Conservation (phyloP, 2,329 filamentous ascomycete species). For the Phialophora chinensis region DNA sequence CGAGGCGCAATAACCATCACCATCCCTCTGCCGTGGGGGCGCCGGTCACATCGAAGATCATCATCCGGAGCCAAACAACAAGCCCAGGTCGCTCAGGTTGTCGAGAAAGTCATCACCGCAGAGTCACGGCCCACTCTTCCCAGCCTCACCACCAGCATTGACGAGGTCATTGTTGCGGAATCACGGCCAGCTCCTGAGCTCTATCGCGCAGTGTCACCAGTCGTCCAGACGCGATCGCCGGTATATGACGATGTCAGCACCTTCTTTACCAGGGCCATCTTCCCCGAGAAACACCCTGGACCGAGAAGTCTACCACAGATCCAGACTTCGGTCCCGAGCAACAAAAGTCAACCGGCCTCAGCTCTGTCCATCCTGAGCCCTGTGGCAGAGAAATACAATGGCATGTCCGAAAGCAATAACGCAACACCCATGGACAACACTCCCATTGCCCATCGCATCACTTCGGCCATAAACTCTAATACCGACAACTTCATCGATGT, state of each 20-base stretch:
- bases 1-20: slow-evolving; percentile 34
- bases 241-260: slow-evolving; percentile 33
- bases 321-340: slow-evolving; percentile 65
- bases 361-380: slow-evolving; percentile 33
- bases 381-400: slow-evolving; percentile 33
- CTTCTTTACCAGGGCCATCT: slow-evolving; percentile 28
- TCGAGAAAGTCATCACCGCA: slow-evolving; percentile 12
- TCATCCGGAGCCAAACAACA: slow-evolving; percentile 21
- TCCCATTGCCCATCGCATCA: slow-evolving; percentile 22
- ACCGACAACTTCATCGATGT: slow-evolving; percentile 13
- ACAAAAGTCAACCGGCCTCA: slow-evolving; percentile 39
- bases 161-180: slow-evolving; percentile 32
- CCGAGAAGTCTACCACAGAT: slow-evolving; percentile 87
- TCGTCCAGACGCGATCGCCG: slow-evolving; percentile 29
- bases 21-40: slow-evolving; percentile 34
- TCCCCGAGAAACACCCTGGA: slow-evolving; percentile 81
- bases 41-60: slow-evolving; percentile 32
- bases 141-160: slow-evolving; percentile 19
- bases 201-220: slow-evolving; percentile 23
- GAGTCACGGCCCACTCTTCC: slow-evolving; percentile 16
- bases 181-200: slow-evolving; percentile 15
- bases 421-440: slow-evolving; percentile 31
- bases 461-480: background rate
- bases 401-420: slow-evolving; percentile 30
- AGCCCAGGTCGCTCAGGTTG: slow-evolving; percentile 2